phyloP scores from a whole-genome alignment of 208 protist species.

The Kentomonas sorsogonicus region DNA sequence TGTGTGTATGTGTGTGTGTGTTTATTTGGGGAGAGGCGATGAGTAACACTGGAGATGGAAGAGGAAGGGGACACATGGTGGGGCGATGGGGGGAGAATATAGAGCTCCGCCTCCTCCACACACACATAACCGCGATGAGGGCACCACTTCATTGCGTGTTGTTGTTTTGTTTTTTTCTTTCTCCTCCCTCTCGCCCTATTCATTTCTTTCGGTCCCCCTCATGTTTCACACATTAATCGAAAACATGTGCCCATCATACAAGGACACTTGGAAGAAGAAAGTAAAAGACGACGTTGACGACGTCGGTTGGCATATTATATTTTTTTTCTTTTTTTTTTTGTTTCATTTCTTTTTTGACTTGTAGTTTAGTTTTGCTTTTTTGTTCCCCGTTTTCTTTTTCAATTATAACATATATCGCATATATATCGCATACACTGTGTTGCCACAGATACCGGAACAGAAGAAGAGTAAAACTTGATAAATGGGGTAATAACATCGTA shows the following conservation, averaged over 20 bases:
- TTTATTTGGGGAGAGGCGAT: not conserved
- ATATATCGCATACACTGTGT: no score
- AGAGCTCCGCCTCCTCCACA: no score
- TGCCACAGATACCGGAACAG: no score
- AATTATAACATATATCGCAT: no score
- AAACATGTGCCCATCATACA: not conserved
- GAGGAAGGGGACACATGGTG: not conserved
- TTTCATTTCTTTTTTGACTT: constrained; percentile 14
- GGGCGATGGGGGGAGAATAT: not conserved
- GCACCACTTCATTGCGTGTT: no score
- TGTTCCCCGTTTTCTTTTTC: constrained; percentile 4
- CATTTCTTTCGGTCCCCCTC: not conserved
- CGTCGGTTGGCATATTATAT: not conserved
- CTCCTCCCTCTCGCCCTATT: not conserved
- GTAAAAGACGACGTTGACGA: not conserved
- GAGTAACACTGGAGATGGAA: not conserved
- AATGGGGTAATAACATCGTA: no score
- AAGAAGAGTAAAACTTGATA: no score
- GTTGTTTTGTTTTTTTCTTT: no score
- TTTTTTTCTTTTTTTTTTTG: constrained; percentile 12
- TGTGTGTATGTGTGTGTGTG: not conserved
- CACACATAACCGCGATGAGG: no score
- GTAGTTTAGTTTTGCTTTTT: constrained; percentile 10
- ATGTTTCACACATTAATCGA: not conserved
- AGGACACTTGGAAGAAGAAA: not conserved